A percentile compares a stretch with the other conserved stretches of the same genome.
phyloP scores from a whole-genome alignment of 2,329 filamentous ascomycete species.

The Ceratocystis smalleyi region DNA sequence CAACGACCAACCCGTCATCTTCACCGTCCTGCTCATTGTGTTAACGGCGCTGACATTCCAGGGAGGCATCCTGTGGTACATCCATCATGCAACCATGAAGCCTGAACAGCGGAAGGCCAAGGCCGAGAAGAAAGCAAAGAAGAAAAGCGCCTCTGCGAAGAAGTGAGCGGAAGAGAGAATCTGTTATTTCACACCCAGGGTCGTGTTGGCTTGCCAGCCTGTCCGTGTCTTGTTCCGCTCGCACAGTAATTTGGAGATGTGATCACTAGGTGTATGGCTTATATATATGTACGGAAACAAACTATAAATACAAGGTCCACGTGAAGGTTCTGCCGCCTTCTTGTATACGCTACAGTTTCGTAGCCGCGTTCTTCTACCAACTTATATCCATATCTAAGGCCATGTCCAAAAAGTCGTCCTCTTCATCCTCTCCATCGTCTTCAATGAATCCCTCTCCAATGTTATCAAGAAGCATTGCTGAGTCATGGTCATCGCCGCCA shows the following conservation, averaged over 20 bases:
- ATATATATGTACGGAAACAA: too few relatives aligned
- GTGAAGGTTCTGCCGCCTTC: neutral
- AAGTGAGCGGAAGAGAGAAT: slow-evolving; percentile 7
- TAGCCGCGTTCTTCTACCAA: neutral
- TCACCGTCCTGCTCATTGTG: slow-evolving; percentile 41
- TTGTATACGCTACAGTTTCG: neutral
- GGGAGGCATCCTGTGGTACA: slow-evolving; percentile 38
- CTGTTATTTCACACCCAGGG: neutral
- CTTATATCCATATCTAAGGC: slow-evolving; percentile 6
- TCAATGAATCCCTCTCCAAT: neutral
- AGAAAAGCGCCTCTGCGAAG: slow-evolving; percentile 20
- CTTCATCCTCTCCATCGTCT: neutral
- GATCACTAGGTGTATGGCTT: too few relatives aligned
- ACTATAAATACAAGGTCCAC: neutral
- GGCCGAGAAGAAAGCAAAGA: slow-evolving; percentile 27
- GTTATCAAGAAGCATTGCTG: neutral
- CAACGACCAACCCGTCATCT: slow-evolving; percentile 45
- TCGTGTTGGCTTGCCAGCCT: neutral
- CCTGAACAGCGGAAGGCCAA: slow-evolving; percentile 44
- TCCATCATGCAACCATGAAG: slow-evolving; percentile 45
- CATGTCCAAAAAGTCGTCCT: slow-evolving; percentile 1
- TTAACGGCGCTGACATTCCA: slow-evolving; percentile 35
- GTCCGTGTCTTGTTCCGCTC: neutral
- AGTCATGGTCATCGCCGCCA: neutral
- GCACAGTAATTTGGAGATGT: too few relatives aligned